Conservation (phyloP, 1,139 yeast species). For the Yamadazyma conglobata region DNA sequence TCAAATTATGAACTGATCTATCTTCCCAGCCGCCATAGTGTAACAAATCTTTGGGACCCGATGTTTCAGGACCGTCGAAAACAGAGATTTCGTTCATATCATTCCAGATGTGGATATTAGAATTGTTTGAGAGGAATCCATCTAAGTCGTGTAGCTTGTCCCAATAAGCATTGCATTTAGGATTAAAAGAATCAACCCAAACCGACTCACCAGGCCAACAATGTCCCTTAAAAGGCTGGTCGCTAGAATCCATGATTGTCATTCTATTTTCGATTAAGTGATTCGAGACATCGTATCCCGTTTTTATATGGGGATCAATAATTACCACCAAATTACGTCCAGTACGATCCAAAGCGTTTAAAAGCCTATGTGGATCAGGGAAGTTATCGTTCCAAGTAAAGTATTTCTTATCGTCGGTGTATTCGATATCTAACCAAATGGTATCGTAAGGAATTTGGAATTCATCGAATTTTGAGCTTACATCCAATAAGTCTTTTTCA, state of each 20-base stretch:
- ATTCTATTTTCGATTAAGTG: constrained; percentile 35
- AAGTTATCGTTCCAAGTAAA: constrained; percentile 88
- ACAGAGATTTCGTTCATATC: constrained; percentile 98
- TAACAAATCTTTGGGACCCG: constrained; percentile 75
- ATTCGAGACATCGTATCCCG: constrained; percentile 63
- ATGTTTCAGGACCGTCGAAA: constrained; percentile 91
- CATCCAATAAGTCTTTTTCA: constrained; percentile 74
- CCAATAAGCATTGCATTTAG: constrained; percentile 64
- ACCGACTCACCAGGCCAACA: constrained; percentile 98
- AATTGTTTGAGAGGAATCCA: constrained; percentile 46
- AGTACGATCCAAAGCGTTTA: constrained; percentile 58
- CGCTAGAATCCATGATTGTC: constrained; percentile 37
- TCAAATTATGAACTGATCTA: constrained; percentile 82
- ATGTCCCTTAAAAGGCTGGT: constrained; percentile 66
- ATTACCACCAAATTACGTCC: constrained; percentile 82
- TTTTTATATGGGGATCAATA: constrained; percentile 88
- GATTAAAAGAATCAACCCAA: constrained; percentile 86
- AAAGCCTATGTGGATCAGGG: constrained; percentile 70
- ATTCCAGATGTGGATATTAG: constrained; percentile 85
- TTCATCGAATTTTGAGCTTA: constrained; percentile 67
- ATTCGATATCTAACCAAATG: constrained; percentile 94
- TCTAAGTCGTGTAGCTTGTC: constrained; percentile 26
- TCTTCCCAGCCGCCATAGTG: constrained; percentile 86
- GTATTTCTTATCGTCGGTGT: constrained; percentile 79
- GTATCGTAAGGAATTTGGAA: constrained; percentile 81